These are phyloP conservation scores for Neltuma alba DNA, from an alignment of 306 rosid species.

Conservation along the genomic window DNA sequence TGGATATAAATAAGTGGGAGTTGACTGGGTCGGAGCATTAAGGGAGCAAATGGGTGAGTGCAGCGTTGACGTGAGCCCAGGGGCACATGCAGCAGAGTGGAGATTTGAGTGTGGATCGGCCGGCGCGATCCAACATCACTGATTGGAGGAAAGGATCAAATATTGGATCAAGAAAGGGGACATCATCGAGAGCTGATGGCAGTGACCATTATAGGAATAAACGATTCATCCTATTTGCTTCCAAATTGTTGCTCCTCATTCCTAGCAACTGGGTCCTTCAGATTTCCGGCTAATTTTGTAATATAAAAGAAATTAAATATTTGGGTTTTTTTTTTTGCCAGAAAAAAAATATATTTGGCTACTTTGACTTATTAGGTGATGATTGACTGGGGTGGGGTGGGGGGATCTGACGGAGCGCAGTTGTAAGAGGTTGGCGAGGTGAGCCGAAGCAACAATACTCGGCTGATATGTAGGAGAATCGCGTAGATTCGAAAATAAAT, in stretches of 20 bases:
- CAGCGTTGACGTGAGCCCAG: slow-evolving; percentile 1
- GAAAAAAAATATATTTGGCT: too few species aligned
- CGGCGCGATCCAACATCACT: neutral
- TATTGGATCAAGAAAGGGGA: neutral
- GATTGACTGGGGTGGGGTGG: too few species aligned
- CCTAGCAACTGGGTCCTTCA: neutral
- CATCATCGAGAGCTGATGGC: neutral
- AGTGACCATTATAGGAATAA: neutral
- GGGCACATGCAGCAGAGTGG: neutral
- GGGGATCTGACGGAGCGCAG: neutral
- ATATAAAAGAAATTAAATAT: neutral
- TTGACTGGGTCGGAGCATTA: neutral
- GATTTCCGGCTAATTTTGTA: neutral
- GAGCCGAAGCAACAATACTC: neutral
- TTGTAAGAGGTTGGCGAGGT: neutral
- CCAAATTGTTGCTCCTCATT: neutral
- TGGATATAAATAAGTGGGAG: slow-evolving; percentile 4
- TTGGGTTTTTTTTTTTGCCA: too few species aligned
- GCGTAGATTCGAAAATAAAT: neutral
- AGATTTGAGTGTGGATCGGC: slow-evolving; percentile 39
- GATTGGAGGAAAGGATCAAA: neutral
- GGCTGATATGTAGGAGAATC: neutral
- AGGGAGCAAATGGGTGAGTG: too few species aligned
- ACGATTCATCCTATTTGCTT: neutral
- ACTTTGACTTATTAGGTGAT: neutral